Evolutionary conservation across 306 rosid species (phyloP).

Genomic region (Fragaria iinumae): DNA sequence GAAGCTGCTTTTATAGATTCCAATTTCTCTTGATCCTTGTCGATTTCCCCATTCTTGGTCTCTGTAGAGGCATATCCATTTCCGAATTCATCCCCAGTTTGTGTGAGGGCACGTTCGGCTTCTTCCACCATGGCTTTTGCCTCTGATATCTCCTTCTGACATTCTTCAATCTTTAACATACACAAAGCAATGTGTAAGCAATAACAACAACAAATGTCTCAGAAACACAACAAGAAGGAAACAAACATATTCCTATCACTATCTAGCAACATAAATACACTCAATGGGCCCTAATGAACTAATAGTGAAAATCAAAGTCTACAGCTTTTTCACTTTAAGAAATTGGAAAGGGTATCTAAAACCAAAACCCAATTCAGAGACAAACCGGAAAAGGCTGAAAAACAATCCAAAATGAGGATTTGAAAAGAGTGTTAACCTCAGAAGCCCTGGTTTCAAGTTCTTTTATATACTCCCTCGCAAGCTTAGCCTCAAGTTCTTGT

Average conservation of each 20-base stretch:
- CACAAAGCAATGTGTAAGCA: background rate
- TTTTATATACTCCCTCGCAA: constrained; percentile 45
- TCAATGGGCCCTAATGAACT: background rate
- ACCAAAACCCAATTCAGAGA: background rate
- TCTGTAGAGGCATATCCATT: constrained; percentile 22
- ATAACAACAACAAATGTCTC: background rate
- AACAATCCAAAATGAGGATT: background rate
- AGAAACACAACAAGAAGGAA: background rate
- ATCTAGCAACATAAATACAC: background rate
- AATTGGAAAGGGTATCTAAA: background rate
- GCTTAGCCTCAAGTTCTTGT: constrained; percentile 58
- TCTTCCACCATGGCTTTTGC: constrained; percentile 72
- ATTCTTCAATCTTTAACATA: constrained; percentile 61
- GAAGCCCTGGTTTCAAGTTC: constrained; percentile 57
- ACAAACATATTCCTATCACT: background rate
- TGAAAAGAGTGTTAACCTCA: constrained; percentile 40
- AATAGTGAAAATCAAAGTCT: background rate
- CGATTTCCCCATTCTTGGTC: constrained; percentile 36
- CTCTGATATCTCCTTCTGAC: constrained; percentile 70
- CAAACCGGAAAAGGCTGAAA: background rate
- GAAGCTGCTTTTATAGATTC: constrained; percentile 76
- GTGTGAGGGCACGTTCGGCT: constrained; percentile 63
- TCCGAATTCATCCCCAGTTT: constrained; percentile 26
- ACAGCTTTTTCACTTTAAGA: background rate
- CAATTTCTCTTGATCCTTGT: constrained; percentile 60